Base-by-base conservation (phyloP, 1,284 basidiomycete species). In the Cryptococcus sp. region DNA sequence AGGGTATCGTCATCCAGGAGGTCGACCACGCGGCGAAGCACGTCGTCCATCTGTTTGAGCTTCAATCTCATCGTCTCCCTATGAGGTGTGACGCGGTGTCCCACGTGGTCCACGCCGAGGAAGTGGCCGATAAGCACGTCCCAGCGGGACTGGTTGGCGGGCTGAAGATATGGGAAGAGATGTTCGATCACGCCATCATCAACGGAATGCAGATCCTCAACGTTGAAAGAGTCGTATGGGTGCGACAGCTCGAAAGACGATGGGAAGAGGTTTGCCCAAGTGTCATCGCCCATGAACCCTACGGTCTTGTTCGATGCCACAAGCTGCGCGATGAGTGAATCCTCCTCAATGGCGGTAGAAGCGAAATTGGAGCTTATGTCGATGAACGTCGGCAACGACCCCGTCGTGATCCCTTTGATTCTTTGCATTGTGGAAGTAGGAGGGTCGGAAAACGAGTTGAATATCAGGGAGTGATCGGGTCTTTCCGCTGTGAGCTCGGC, bases 51-150 rank as follows among this genome's bases (percentile, higher is more conserved):
- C 75, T 97, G 90, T 59, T 81, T 69, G 30, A 98, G 81, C 78
- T 99, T 99, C 27, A 84, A 77, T 63, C 83, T 85, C 91, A 98
- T 96, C 45, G 85, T 86, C 0, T 88, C 85, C 70, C 95, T 90
- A 55, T 90, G 86, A 0, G 96, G 91, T 0, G 94, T 93, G 19
- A 97, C 86, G 40, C 95, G 85, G 73, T 99, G 96, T 0, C 96
- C 96, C 43, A 90, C 93, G 73, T 98, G 95, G 73, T 99, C 96
- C 1, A 98, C 91, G 19, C 96, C 96, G n/a, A 99, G 84, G 69
- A 93, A 91, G 72, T 99, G 96, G 1, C 91, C 94, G 38, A 99
- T 85, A 23, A 95, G 81, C 55, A 98, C 84, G 70, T 93, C 88
- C 89, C 89, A 91, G 43, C 57, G 48, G 7, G 68, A 63, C 22